A percentile compares a stretch with the other conserved stretches of the same genome.
Evolutionary conservation across 352 stramenopile species (phyloP).

Genomic region (Globisporangium nodosum): DNA sequence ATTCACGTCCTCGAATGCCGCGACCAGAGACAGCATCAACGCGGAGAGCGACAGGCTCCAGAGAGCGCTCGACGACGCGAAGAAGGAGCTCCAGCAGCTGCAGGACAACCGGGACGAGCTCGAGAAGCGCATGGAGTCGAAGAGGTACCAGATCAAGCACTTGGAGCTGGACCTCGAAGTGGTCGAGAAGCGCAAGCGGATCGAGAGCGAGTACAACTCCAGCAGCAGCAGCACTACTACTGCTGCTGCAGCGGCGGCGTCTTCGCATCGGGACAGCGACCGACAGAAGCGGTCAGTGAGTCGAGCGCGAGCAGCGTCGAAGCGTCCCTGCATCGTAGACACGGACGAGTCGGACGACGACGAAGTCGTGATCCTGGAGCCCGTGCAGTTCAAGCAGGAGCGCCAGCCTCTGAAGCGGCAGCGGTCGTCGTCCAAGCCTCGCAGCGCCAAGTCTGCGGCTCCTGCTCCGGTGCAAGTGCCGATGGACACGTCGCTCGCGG

Average conservation of each 20-base stretch:
- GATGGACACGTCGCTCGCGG: conserved; percentile 17
- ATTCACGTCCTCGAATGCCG: not conserved
- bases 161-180: conserved; percentile 57
- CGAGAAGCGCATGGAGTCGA: conserved; percentile 32
- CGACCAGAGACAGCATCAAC: conserved; percentile 32
- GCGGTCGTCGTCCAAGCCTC: conserved; percentile 5
- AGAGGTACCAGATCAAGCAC: conserved; percentile 64
- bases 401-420: not conserved
- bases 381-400: conserved; percentile 30
- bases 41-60: conserved; percentile 39
- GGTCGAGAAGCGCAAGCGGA: conserved; percentile 47
- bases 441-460: conserved; percentile 8
- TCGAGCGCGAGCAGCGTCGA: conserved; percentile 22
- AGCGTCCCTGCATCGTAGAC: conserved; percentile 58
- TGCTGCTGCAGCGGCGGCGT: not conserved
- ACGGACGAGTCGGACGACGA: conserved; percentile 56
- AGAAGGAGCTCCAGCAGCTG: conserved; percentile 38
- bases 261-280: conserved; percentile 6
- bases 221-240: not conserved
- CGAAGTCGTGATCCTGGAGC: conserved; percentile 51
- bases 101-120: conserved; percentile 30
- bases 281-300: conserved; percentile 26
- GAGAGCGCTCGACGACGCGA: conserved; percentile 33
- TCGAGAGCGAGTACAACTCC: conserved; percentile 27
- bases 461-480: conserved; percentile 16